Conservation (phyloP, 306 rosid genomes). For the Carpinus fangiana region DNA sequence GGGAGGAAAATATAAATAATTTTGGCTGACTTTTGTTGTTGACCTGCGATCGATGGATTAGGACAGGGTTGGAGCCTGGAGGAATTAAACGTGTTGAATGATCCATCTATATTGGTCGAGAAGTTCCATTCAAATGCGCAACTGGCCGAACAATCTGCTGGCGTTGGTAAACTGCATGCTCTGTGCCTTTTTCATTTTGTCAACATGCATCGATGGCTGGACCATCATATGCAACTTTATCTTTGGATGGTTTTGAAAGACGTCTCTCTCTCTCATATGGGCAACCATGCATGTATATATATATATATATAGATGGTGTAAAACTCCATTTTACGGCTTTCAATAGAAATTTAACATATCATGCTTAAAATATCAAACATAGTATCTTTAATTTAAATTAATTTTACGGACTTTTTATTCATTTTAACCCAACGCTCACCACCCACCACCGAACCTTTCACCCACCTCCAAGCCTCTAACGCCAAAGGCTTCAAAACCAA, state of each 20-base stretch:
- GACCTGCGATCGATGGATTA: not conserved
- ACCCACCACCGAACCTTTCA: too few relatives aligned
- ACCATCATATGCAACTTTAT: not conserved
- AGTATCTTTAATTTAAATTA: too few relatives aligned
- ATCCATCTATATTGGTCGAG: not conserved
- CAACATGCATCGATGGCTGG: not conserved
- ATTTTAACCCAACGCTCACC: too few relatives aligned
- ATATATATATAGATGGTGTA: too few relatives aligned
- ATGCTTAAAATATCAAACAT: too few relatives aligned
- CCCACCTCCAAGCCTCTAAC: too few relatives aligned
- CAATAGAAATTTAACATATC: too few relatives aligned
- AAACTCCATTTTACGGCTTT: too few relatives aligned
- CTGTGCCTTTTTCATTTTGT: not conserved
- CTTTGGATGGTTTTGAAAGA: not conserved
- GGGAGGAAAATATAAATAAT: not conserved
- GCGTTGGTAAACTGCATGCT: not conserved
- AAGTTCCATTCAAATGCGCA: not conserved
- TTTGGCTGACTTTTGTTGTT: not conserved
- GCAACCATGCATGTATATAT: too few relatives aligned
- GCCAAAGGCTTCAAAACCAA: too few relatives aligned
- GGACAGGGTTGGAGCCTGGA: not conserved
- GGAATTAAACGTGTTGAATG: not conserved
- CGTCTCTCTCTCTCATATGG: not conserved
- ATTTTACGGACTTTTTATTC: too few relatives aligned
- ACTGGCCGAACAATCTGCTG: not conserved